Conservation (phyloP, 1,284 basidiomycete genomes). For the Trichosporon sp. region DNA sequence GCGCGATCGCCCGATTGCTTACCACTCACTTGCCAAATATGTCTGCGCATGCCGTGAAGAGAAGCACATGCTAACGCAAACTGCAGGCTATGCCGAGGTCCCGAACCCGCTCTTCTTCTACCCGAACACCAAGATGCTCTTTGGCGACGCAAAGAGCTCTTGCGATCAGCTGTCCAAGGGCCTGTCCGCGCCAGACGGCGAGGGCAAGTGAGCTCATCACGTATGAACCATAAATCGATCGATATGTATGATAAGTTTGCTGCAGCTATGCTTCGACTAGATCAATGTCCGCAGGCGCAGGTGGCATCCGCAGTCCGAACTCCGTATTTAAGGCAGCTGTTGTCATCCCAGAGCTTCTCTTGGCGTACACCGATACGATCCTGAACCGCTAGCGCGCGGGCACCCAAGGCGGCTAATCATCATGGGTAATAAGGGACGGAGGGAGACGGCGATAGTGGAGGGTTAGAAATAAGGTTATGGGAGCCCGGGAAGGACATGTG, state of each 20-base stretch:
- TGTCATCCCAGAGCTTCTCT: no score
- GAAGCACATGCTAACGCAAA: neutral
- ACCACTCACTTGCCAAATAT: neutral
- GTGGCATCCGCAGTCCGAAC: no score
- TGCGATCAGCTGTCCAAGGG: constrained; percentile 57
- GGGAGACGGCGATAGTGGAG: neutral
- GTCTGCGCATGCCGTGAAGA: neutral
- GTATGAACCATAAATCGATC: no score
- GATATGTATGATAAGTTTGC: no score
- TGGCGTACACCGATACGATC: no score
- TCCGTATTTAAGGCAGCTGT: no score
- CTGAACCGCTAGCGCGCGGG: neutral
- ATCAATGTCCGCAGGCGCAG: no score
- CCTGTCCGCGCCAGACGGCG: constrained; percentile 20
- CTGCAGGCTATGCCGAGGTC: constrained; percentile 58
- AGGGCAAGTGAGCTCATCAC: neutral
- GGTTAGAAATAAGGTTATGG: neutral
- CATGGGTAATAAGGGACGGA: neutral
- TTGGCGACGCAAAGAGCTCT: constrained; percentile 78
- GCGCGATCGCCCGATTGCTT: neutral
- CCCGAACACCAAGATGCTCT: constrained; percentile 78
- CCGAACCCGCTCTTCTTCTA: constrained; percentile 87
- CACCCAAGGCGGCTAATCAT: no score
- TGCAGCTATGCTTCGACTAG: no score
- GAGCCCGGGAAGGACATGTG: no score